phyloP scores from a whole-genome alignment of 106 monocot species.

The Dendrobium catenatum region DNA sequence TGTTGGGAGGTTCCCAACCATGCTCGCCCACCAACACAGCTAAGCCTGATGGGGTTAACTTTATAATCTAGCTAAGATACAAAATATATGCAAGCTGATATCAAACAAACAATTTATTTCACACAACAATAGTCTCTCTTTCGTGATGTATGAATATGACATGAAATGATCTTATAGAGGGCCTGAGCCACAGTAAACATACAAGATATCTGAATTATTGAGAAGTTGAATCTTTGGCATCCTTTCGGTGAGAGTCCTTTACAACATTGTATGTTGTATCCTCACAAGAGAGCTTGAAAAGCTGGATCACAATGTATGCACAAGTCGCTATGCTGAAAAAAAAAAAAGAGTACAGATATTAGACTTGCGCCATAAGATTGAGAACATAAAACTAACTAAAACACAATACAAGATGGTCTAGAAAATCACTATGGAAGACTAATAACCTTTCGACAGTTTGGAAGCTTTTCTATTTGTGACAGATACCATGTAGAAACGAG shows the following conservation, averaged over 20 bases:
- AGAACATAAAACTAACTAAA: not conserved
- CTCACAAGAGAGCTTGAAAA: constrained; percentile 34
- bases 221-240: constrained; percentile 5
- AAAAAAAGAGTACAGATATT: not conserved
- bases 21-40: too few relatives aligned
- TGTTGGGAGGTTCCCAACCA: too few relatives aligned
- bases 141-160: not conserved
- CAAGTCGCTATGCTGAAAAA: constrained; percentile 61
- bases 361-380: not conserved
- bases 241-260: constrained; percentile 27
- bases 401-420: not conserved
- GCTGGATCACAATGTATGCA: constrained; percentile 67
- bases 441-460: too few relatives aligned
- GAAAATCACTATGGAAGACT: not conserved
- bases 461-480: too few relatives aligned
- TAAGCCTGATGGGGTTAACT: too few relatives aligned
- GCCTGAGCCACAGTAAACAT: not conserved
- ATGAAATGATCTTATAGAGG: not conserved
- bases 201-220: not conserved
- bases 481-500: too few relatives aligned
- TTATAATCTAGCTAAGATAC: too few relatives aligned
- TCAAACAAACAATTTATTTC: not conserved
- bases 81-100: too few relatives aligned
- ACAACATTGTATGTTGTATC: constrained; percentile 43
- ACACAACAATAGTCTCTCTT: not conserved